Evolutionary conservation across 1,284 basidiomycete species (phyloP), one percentile per base, ranked within the genome.

Genomic region (Ganoderma sp.): DNA sequence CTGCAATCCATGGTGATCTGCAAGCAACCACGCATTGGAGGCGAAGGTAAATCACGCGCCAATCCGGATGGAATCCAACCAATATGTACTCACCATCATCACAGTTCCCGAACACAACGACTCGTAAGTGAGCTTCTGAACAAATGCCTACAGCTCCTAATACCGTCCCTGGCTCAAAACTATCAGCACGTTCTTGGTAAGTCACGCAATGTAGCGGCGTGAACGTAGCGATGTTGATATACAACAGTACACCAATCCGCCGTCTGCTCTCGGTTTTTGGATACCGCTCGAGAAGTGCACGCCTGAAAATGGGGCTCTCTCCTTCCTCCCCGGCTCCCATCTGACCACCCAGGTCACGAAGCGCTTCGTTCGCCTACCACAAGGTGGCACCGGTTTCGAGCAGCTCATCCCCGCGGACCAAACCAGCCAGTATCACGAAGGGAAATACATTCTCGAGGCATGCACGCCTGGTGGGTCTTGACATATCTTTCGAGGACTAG

Each of bases 1-100:
- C 82, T 99, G 64, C 97, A 99, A 79, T 94, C 92, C 19, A 99
- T 99, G 97, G 85, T 98, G 28, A 97, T 97, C 67, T 94, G 90
- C 75, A 97, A 97, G 79, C 94, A 96, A 77, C 89, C 92, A 2
- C 84, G 90, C 65, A 96, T 97, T 39, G 96, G 96, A 2, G 95
- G 94, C 1, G 89, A 93, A 85, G 94, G 94, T 94, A 37, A 42
- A 42, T 63, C 19, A 45, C 67, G 43, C 15, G 5, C 7, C 56
- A 32, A n/a, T 12, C 41, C 65, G 37, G 37, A 5, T 8, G 7
- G 2, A 25, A 12, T 52, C 3, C 22, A 22, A 22, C 48, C 9
- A 22, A 14, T 52, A 28, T 28, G 25, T 28, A 56, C 56, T 50
- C 54, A 65, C 28, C 57, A 50, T n/a, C 25, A 1, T 37, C 64